phyloP scores from a whole-genome alignment of 352 stramenopile genomes.

The Globisporangium parvum region DNA sequence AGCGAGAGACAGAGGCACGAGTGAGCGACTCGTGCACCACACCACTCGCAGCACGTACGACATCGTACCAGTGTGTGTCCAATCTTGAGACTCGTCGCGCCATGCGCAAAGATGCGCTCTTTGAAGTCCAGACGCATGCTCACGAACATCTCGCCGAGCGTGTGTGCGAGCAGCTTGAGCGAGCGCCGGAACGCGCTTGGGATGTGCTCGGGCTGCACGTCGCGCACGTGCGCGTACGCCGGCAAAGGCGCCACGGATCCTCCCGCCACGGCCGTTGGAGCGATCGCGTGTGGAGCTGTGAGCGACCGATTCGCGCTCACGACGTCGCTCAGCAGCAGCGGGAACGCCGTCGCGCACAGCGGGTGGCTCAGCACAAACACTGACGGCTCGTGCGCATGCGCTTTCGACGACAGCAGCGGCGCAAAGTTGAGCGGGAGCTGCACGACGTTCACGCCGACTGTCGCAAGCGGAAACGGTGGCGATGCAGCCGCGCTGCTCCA shows the following conservation, averaged over 20 bases:
- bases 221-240: slow-evolving; percentile 52
- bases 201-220: slow-evolving; percentile 65
- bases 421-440: slow-evolving; percentile 56
- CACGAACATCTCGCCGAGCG: slow-evolving; percentile 49
- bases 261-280: no score
- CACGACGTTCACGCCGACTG: slow-evolving; percentile 30
- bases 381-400: slow-evolving; percentile 34
- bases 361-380: slow-evolving; percentile 71
- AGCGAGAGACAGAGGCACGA: no score
- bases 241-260: neutral
- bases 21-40: neutral
- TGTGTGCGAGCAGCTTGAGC: slow-evolving; percentile 61
- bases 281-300: no score
- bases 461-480: neutral
- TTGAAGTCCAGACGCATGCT: slow-evolving; percentile 49
- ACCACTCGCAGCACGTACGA: no score
- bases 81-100: slow-evolving; percentile 69
- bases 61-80: slow-evolving; percentile 60
- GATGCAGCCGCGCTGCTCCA: neutral
- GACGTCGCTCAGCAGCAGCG: slow-evolving; percentile 58
- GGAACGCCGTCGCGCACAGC: slow-evolving; percentile 60
- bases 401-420: slow-evolving; percentile 42
- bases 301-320: slow-evolving; percentile 1
- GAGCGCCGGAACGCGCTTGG: slow-evolving; percentile 48
- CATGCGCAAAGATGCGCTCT: slow-evolving; percentile 65